Base-by-base conservation (phyloP, 1,139 yeast genomes). In the Schizosaccharomyces versatilis region DNA sequence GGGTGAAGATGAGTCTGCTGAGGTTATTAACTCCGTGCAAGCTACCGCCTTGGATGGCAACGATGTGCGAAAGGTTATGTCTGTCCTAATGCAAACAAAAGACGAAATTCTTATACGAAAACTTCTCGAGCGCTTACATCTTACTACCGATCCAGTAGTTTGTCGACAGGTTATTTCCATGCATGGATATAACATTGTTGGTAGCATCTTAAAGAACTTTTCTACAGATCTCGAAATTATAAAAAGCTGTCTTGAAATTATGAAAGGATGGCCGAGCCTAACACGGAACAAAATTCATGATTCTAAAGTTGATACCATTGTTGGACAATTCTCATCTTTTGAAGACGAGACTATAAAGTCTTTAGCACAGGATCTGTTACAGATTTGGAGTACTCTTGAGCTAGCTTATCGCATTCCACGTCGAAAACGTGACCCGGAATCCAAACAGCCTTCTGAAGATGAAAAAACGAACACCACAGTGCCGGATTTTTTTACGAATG, bases 111-210 rank as follows among this genome's bases (percentile, higher is more conserved):
- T 90, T 41, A 77, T 80, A 10, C 68, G 70, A 42, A 81, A 81
- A 63, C 72, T 90, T 57, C 70, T 88, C 47, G 78, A 77, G 61
- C 75, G 98, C 60, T 72, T 85, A 44, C 72, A 73, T 57, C 65
- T 73, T 44, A 77, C 90, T 6, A 69, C 70, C 36, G 81, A 80
- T 58, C 69, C 71, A 2, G 68, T 67, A n/a, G 70, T 82, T 38
- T 78, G 81, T 56, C 68, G 73, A 10, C 74, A 76, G 44, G 77
- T 86, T 55, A 78, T 85, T 63, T 74, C 81, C 59, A 73, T 85
- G 64, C 98, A 88, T 65, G 98, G 98, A 7, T 84, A 86, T 67
- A 82, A 81, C 62, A 80, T 94, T 10, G 72, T 88, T 56, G 76
- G 83, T 14, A 75, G 78, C 19, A 68, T 84, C 9, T 65, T 84